These are phyloP conservation scores for Leonotis leonurus DNA, from an alignment of 257 asterid genomes.

Conservation along the genomic window DNA sequence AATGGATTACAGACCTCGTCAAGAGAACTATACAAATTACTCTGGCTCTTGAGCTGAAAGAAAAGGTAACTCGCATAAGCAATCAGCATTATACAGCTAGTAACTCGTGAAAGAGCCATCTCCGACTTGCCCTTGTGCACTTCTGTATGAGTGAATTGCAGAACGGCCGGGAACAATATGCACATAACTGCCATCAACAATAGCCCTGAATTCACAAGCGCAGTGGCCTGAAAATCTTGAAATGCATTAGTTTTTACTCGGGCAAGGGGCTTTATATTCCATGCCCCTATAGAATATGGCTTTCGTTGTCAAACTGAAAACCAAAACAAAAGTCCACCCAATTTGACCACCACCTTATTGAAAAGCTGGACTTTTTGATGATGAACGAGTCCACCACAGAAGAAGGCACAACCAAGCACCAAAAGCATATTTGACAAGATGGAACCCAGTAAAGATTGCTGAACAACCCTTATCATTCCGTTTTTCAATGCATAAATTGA, in stretches of 20 bases:
- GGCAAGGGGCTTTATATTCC: not conserved
- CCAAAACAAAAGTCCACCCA: slow-evolving; percentile 7
- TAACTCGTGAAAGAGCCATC: slow-evolving; percentile 88
- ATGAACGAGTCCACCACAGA: slow-evolving; percentile 83
- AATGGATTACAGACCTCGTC: slow-evolving; percentile 43
- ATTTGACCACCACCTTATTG: slow-evolving; percentile 58
- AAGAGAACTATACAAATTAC: slow-evolving; percentile 38
- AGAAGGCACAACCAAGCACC: slow-evolving; percentile 97
- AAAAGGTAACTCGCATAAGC: slow-evolving; percentile 92
- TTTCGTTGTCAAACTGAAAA: not conserved
- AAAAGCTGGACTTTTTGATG: slow-evolving; percentile 65
- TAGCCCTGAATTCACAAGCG: slow-evolving; percentile 84
- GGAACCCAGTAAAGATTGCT: slow-evolving; percentile 86
- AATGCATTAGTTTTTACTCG: slow-evolving; percentile 20
- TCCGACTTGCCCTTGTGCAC: slow-evolving; percentile 78
- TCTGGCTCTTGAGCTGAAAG: slow-evolving; percentile 89
- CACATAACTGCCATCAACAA: slow-evolving; percentile 99
- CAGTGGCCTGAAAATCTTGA: slow-evolving; percentile 62
- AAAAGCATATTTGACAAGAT: slow-evolving; percentile 94
- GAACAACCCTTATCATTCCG: slow-evolving; percentile 91
- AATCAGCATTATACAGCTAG: slow-evolving; percentile 87
- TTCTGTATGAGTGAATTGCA: slow-evolving; percentile 88
- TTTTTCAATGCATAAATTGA: slow-evolving; percentile 82
- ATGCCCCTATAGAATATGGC: not conserved
- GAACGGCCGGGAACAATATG: slow-evolving; percentile 83